Percentiles rank a stretch among this genome's conserved stretches.
Conservation (phyloP, 2,329 filamentous ascomycete genomes). For the Apiospora arundinis region DNA sequence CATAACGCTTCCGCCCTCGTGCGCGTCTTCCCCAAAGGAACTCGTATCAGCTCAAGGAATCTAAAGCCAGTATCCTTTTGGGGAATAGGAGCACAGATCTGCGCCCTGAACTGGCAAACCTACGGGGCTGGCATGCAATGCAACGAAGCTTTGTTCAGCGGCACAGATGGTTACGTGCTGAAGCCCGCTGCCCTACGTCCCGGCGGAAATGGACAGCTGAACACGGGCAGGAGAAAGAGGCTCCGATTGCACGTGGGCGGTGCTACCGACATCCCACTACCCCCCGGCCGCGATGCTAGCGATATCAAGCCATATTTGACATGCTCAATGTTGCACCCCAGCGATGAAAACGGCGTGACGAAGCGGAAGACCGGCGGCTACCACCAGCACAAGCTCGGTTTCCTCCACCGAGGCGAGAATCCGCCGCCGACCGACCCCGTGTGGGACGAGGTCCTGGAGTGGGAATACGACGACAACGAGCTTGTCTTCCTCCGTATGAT, state of each 20-base stretch:
- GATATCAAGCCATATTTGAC: conserved; percentile 70
- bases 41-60: conserved; percentile 70
- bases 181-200: conserved; percentile 66
- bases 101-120: conserved; percentile 73
- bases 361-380: conserved; percentile 70
- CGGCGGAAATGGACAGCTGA: conserved; percentile 58
- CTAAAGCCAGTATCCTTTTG: conserved; percentile 69
- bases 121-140: conserved; percentile 71
- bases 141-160: conserved; percentile 71
- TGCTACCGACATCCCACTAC: conserved; percentile 65
- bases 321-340: conserved; percentile 67
- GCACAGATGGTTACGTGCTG: conserved; percentile 69
- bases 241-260: conserved; percentile 66
- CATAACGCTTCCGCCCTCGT: conserved; percentile 73
- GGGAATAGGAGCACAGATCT: conserved; percentile 72
- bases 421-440: conserved; percentile 65
- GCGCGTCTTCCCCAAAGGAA: conserved; percentile 74
- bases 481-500: conserved; percentile 68
- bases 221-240: conserved; percentile 52
- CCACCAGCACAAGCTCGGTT: conserved; percentile 63
- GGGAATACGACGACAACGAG: conserved; percentile 73
- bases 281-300: conserved; percentile 54
- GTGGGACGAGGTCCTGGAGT: conserved; percentile 71
- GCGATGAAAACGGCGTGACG: conserved; percentile 52
- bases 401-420: conserved; percentile 64